Evolutionary conservation across 768 basidiomycete species (phyloP).

Genomic region (Amanita rubescens): DNA sequence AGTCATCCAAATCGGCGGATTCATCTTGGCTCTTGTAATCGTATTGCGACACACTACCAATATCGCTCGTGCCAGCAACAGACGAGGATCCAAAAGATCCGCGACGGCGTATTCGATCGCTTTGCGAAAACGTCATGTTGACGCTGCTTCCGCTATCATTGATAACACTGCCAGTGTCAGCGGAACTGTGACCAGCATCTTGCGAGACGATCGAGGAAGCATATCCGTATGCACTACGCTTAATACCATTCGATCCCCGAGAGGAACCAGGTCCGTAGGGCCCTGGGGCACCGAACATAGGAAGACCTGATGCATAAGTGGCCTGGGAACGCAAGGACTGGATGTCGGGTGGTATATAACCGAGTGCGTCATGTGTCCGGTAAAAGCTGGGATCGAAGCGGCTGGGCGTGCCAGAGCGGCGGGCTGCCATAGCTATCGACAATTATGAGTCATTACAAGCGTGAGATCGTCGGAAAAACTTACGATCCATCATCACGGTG

Average conservation of each 20-base stretch:
- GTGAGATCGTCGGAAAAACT: slow-evolving; percentile 16
- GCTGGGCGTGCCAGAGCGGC: slow-evolving; percentile 83
- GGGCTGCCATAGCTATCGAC: slow-evolving; percentile 20
- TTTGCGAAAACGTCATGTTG: slow-evolving; percentile 82
- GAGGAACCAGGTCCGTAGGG: slow-evolving; percentile 64
- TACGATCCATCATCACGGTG: slow-evolving; percentile 43
- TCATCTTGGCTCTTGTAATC: slow-evolving; percentile 91
- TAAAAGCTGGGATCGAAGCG: slow-evolving; percentile 96
- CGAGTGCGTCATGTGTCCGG: slow-evolving; percentile 87
- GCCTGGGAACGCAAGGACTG: slow-evolving; percentile 97
- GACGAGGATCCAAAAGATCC: slow-evolving; percentile 65
- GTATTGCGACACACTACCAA: slow-evolving; percentile 72
- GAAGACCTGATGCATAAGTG: slow-evolving; percentile 87
- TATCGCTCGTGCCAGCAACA: slow-evolving; percentile 66
- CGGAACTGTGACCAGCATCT: slow-evolving; percentile 63
- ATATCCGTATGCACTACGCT: slow-evolving; percentile 75
- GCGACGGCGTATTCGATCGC: slow-evolving; percentile 76
- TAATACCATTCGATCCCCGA: slow-evolving; percentile 56
- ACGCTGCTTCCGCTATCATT: slow-evolving; percentile 40
- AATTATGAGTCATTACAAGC: slow-evolving; percentile 1
- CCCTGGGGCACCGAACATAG: slow-evolving; percentile 68
- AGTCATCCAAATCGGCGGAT: slow-evolving; percentile 69
- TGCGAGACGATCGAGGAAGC: slow-evolving; percentile 93
- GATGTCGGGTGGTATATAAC: slow-evolving; percentile 91
- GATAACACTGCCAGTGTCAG: slow-evolving; percentile 56